Evolutionary conservation across 805 yeast species (phyloP).

Genomic region (Saitoella complicata): DNA sequence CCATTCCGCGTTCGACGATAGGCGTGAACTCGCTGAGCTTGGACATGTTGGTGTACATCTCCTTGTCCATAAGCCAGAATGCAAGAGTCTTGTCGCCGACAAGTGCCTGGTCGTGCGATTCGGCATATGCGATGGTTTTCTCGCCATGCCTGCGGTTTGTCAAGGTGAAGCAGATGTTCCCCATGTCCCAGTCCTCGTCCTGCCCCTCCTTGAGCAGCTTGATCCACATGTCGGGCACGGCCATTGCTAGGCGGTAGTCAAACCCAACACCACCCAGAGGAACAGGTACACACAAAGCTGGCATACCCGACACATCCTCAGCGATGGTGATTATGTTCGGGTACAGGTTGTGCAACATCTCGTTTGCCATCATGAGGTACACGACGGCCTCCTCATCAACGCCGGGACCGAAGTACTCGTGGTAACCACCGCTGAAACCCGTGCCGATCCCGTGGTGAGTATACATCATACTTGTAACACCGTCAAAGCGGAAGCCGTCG

Average conservation of each 20-base stretch:
- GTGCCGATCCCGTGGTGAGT: conserved; percentile 84
- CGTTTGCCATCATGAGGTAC: conserved; percentile 83
- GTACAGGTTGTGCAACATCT: conserved; percentile 41
- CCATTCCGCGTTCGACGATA: conserved; percentile 72
- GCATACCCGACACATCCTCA: conserved; percentile 96
- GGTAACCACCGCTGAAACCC: conserved; percentile 78
- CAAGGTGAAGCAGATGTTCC: conserved; percentile 59
- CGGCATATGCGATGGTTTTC: conserved; percentile 80
- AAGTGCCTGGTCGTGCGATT: conserved; percentile 91
- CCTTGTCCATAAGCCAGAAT: conserved; percentile 97
- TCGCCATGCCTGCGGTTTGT: conserved; percentile 81
- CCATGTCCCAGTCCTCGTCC: conserved; percentile 89
- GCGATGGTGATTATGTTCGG: conserved; percentile 63
- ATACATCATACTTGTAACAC: conserved; percentile 88
- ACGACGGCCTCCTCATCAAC: conserved; percentile 80
- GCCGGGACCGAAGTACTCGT: conserved; percentile 67
- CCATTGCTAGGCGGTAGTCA: conserved; percentile 89
- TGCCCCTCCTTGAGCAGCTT: conserved; percentile 65
- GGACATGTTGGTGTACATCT: conserved; percentile 94
- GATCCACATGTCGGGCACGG: conserved; percentile 98
- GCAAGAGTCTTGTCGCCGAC: conserved; percentile 96
- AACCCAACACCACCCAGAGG: conserved; percentile 77
- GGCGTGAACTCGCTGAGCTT: conserved; percentile 54
- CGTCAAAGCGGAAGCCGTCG: conserved; percentile 94
- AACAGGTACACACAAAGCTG: conserved; percentile 72